Percentiles rank a stretch among this genome's conserved stretches.
These are phyloP conservation scores for Colletotrichum brevisporum DNA, from an alignment of 2,329 filamentous ascomycete genomes.

Conservation along the genomic window DNA sequence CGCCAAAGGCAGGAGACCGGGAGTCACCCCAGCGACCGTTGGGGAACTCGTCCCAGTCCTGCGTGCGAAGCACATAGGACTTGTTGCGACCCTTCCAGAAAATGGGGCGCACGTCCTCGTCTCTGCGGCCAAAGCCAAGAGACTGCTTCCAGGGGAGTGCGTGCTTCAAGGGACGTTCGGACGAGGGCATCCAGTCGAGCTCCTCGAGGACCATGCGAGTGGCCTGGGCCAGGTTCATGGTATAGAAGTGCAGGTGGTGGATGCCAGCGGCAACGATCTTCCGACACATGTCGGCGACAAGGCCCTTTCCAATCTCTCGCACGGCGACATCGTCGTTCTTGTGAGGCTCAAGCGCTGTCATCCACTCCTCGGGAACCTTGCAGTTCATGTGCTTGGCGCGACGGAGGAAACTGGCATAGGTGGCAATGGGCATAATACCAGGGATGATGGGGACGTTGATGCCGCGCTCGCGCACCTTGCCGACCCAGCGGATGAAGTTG, in stretches of 20 bases:
- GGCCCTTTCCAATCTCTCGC: conserved; percentile 86
- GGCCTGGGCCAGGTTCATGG: conserved; percentile 97
- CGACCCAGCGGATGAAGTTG: conserved; percentile 92
- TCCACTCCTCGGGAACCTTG: conserved; percentile 85
- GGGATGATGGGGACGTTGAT: conserved; percentile 88
- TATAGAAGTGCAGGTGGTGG: conserved; percentile 96
- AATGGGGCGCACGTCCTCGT: conserved; percentile 96
- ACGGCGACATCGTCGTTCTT: conserved; percentile 98
- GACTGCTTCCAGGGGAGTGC: conserved; percentile 97
- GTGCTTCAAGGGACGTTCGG: conserved; percentile 84
- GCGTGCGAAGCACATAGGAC: conserved; percentile 94
- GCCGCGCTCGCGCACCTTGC: conserved; percentile 86
- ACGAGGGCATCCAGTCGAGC: conserved; percentile 83
- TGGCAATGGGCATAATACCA: conserved; percentile 91
- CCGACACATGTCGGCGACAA: conserved; percentile 92
- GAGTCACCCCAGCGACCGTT: conserved; percentile 99
- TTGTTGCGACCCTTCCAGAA: conserved; percentile 99
- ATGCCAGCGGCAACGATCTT: conserved; percentile 88
- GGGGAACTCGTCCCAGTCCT: conserved; percentile 99
- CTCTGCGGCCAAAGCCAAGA: conserved; percentile 86
- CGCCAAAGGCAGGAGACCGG: conserved; percentile 94
- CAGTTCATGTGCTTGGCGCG: conserved; percentile 93
- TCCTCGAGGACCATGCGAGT: conserved; percentile 96
- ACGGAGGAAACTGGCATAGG: conserved; percentile 92
- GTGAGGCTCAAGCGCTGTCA: conserved; percentile 86